Percentiles rank a stretch among this genome's conserved stretches.
phyloP scores from a whole-genome alignment of 225 moss, liverwort and hornwort species.

The Bryoerythrophyllum caledonicum region DNA sequence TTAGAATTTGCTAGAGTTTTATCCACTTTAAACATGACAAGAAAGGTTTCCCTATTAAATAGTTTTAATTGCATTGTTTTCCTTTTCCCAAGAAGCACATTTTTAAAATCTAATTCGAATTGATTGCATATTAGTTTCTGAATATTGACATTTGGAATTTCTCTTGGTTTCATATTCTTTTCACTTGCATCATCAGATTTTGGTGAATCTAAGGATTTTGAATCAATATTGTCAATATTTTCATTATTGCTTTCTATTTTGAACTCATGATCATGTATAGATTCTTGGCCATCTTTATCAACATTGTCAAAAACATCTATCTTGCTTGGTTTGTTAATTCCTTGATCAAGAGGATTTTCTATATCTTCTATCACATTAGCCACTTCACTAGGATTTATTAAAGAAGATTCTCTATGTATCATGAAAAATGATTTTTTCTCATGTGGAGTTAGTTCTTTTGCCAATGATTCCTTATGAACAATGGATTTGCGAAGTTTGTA shows the following conservation, averaged over 20 bases:
- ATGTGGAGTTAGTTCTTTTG: not conserved
- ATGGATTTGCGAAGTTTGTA: slow-evolving; percentile 50
- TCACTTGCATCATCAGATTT: not conserved
- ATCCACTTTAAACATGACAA: slow-evolving; percentile 70
- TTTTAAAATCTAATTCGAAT: slow-evolving; percentile 69
- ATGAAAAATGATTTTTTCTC: slow-evolving; percentile 23
- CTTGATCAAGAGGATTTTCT: not conserved
- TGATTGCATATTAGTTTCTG: slow-evolving; percentile 71
- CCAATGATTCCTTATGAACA: slow-evolving; percentile 16
- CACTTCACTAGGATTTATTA: not conserved
- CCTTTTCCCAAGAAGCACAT: slow-evolving; percentile 63
- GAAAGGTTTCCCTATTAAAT: slow-evolving; percentile 64
- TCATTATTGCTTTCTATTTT: not conserved
- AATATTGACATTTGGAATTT: slow-evolving; percentile 48
- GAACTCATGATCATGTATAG: not conserved
- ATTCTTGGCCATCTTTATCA: not conserved
- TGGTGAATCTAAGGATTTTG: not conserved
- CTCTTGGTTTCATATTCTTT: slow-evolving; percentile 12
- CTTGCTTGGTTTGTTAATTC: not conserved
- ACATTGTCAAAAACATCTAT: not conserved
- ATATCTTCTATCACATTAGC: not conserved
- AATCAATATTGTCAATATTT: not conserved
- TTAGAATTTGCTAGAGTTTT: slow-evolving; percentile 75
- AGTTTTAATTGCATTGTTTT: slow-evolving; percentile 56
- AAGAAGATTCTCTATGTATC: slow-evolving; percentile 26